Base-by-base conservation (phyloP, 2,329 filamentous ascomycete genomes). In the Calonectria naviculata region DNA sequence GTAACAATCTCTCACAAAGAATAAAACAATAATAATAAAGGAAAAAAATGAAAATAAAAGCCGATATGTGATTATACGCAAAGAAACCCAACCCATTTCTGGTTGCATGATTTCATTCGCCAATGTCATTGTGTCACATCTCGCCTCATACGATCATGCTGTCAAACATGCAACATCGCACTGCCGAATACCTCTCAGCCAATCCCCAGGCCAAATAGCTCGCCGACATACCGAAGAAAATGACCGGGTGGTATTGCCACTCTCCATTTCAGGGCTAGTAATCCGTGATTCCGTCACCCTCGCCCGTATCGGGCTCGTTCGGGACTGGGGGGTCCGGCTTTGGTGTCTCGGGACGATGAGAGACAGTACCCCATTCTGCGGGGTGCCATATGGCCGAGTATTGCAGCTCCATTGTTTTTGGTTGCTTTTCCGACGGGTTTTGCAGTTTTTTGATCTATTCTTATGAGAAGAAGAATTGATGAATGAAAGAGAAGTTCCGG, bases 321-420 rank as follows among this genome's bases (percentile, higher is more conserved):
- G 80, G 80, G 41, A 78, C 70, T 41, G 80, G 80, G 41, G 78
- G 75, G 13, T 78, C 75, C 42, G 77, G 77, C 65, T 80, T 79
- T 60, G 80, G 80, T 31, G 80, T 82, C 71, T 81, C 80, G 31
- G 80, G 80, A 42, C 79, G 80, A 73, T 77, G 76, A 42, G 71
- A 54, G 31, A 75, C 47, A 34, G 21, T 44, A 36, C 42, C 49
- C 47, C 31, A 26, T 49, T 65, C 31, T 42, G 36, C 47, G 41
- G 61, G 62, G 47, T 56, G 28, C 60, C 60, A 56, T 38, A 42
- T 41, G 24, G 19, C 28, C 36, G 41, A 63, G 26, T 41, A 73
- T 61, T 31, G 62, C 74, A 75, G 74, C 7, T 38, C 19, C 44
- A 52, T 58, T 42, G 6, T 24, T 41, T 46, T 17, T 10, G 31